Percentiles rank a stretch among this genome's conserved stretches.
These are phyloP conservation scores for Penicillium sumatraense DNA, from an alignment of 2,329 filamentous ascomycete genomes.

Conservation along the genomic window DNA sequence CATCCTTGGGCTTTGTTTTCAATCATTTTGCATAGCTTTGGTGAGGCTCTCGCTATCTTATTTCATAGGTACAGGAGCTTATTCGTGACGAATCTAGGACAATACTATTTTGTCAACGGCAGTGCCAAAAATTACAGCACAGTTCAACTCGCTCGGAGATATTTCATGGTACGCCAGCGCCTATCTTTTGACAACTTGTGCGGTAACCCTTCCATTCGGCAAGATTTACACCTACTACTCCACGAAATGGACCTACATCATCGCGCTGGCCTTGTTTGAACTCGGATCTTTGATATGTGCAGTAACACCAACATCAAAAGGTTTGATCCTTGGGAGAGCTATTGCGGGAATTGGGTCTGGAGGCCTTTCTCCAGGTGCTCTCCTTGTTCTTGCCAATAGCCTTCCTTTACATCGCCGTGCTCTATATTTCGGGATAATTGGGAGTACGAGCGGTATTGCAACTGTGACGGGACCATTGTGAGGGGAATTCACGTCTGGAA, in stretches of 20 bases:
- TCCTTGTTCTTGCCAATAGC: slow-evolving; percentile 46
- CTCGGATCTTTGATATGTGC: slow-evolving; percentile 47
- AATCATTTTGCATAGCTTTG: slow-evolving; percentile 45
- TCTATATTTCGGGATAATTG: slow-evolving; percentile 46
- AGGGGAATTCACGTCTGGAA: not conserved
- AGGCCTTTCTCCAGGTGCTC: slow-evolving; percentile 45
- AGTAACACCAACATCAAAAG: slow-evolving; percentile 42
- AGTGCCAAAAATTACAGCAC: slow-evolving; percentile 52
- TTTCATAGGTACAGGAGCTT: not conserved
- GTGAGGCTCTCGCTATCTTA: slow-evolving; percentile 19
- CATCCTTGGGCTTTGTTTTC: slow-evolving; percentile 40
- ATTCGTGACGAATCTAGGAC: slow-evolving; percentile 28
- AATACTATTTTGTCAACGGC: slow-evolving; percentile 53
- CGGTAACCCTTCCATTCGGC: slow-evolving; percentile 49
- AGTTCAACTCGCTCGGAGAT: slow-evolving; percentile 52
- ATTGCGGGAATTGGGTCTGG: slow-evolving; percentile 46
- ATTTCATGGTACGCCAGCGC: slow-evolving; percentile 55
- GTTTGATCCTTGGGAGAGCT: slow-evolving; percentile 47
- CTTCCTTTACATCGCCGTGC: slow-evolving; percentile 47
- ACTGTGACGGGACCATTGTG: slow-evolving; percentile 48
- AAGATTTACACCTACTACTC: slow-evolving; percentile 50
- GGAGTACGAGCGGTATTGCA: slow-evolving; percentile 49
- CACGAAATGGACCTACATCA: slow-evolving; percentile 49
- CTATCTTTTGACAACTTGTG: slow-evolving; percentile 49
- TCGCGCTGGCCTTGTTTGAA: slow-evolving; percentile 46